These are phyloP conservation scores for Eimeria maxima DNA, from an alignment of 169 alveolate genomes.

Conservation along the genomic window DNA sequence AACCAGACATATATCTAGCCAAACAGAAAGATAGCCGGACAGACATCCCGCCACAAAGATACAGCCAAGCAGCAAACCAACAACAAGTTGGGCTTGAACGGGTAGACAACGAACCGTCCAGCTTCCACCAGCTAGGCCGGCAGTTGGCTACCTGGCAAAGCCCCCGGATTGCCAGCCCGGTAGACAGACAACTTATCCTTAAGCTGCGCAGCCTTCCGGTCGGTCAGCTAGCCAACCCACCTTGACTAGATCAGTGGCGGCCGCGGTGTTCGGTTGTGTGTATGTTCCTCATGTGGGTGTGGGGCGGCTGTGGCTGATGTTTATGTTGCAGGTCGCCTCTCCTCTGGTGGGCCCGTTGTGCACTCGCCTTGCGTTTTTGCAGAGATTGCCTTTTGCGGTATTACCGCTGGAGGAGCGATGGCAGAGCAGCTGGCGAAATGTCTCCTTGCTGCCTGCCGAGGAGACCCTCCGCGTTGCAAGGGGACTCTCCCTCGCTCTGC, in stretches of 20 bases:
- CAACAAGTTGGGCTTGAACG: too few species aligned
- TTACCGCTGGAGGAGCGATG: conserved; percentile 6
- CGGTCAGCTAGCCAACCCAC: too few species aligned
- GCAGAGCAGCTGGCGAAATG: neutral
- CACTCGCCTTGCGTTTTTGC: neutral
- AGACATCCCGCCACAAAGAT: too few species aligned
- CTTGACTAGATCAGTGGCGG: too few species aligned
- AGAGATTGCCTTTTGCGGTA: neutral
- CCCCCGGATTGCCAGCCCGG: too few species aligned
- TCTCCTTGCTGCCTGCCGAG: neutral
- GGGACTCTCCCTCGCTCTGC: neutral
- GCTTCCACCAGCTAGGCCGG: neutral
- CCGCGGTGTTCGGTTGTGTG: too few species aligned
- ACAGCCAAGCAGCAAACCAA: too few species aligned
- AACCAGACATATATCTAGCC: too few species aligned
- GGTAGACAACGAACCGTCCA: too few species aligned
- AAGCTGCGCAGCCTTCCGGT: too few species aligned
- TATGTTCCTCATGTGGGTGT: neutral
- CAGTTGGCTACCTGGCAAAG: neutral
- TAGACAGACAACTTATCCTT: too few species aligned
- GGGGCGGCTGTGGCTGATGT: neutral
- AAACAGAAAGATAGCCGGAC: too few species aligned
- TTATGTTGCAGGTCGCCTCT: neutral
- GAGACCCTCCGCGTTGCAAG: neutral
- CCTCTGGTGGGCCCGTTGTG: neutral